phyloP scores from a whole-genome alignment of 768 basidiomycete genomes.

The Exidia glandulosa region DNA sequence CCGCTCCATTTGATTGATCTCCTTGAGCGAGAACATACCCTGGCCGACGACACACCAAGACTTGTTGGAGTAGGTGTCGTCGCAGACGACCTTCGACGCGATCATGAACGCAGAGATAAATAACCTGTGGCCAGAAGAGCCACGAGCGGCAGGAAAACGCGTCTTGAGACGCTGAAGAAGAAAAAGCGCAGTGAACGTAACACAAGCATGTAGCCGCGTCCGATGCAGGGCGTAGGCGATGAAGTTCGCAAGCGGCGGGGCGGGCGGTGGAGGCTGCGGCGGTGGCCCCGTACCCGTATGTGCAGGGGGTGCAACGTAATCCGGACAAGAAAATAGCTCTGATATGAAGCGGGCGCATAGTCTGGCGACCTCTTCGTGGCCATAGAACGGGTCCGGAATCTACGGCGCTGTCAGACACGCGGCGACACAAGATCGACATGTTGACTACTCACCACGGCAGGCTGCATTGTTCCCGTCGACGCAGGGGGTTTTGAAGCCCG shows the following conservation, averaged over 20 bases:
- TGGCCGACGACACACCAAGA: slow-evolving; percentile 35
- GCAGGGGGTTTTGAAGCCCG: too few species aligned
- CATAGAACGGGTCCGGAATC: slow-evolving; percentile 48
- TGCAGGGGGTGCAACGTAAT: slow-evolving; percentile 37
- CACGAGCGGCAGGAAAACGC: slow-evolving; percentile 34
- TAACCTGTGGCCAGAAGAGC: slow-evolving; percentile 31
- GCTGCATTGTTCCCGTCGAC: too few species aligned
- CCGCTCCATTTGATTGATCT: slow-evolving; percentile 87
- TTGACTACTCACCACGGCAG: too few species aligned
- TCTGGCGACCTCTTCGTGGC: slow-evolving; percentile 62
- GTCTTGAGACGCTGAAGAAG: slow-evolving; percentile 30
- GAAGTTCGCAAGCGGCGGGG: slow-evolving; percentile 60
- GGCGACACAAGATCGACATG: too few species aligned
- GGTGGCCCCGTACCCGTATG: slow-evolving; percentile 17
- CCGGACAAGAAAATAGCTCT: slow-evolving; percentile 78
- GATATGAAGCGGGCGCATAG: slow-evolving; percentile 73
- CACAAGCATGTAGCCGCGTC: slow-evolving; percentile 43
- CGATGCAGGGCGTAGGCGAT: slow-evolving; percentile 84
- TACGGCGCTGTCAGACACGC: too few species aligned
- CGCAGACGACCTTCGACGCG: slow-evolving; percentile 21
- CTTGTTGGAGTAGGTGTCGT: slow-evolving; percentile 38
- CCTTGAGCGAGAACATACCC: slow-evolving; percentile 27
- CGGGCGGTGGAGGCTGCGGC: slow-evolving; percentile 38
- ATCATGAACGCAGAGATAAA: slow-evolving; percentile 37
- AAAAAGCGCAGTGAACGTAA: slow-evolving; percentile 30